Percentiles rank a stretch among this genome's conserved stretches.
Evolutionary conservation across 1,284 basidiomycete genomes (phyloP).

Genomic region (Omphalotus olearius): DNA sequence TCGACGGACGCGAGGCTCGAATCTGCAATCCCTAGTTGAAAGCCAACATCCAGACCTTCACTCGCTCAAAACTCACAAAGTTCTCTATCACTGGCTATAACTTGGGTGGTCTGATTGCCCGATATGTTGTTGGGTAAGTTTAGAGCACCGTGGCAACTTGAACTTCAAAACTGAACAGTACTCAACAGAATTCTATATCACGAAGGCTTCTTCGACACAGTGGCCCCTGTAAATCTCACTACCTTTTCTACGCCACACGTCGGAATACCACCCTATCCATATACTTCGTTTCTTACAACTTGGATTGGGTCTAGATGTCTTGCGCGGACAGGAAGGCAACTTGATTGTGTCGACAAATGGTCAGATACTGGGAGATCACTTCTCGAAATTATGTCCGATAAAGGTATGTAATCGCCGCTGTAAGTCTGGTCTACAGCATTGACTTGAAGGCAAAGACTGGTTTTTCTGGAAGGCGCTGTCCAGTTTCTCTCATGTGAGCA

Average conservation of each 20-base stretch:
- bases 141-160: neutral
- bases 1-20: too few relatives aligned
- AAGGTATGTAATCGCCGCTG: slow-evolving; percentile 31
- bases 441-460: slow-evolving; percentile 35
- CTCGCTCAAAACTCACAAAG: slow-evolving; percentile 41
- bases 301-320: slow-evolving; percentile 57
- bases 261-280: slow-evolving; percentile 43
- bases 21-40: neutral
- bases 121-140: slow-evolving; percentile 58
- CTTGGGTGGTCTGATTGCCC: slow-evolving; percentile 62
- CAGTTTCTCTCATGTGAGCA: slow-evolving; percentile 51
- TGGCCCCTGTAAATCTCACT: slow-evolving; percentile 59
- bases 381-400: slow-evolving; percentile 69
- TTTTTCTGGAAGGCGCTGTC: slow-evolving; percentile 62
- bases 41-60: slow-evolving; percentile 22
- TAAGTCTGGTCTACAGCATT: neutral
- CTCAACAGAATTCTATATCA: slow-evolving; percentile 44
- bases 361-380: slow-evolving; percentile 52
- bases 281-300: slow-evolving; percentile 42
- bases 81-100: slow-evolving; percentile 65
- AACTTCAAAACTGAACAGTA: neutral
- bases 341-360: slow-evolving; percentile 60
- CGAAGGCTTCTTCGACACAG: slow-evolving; percentile 48
- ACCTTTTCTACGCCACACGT: slow-evolving; percentile 70
- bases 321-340: slow-evolving; percentile 66